Base-by-base conservation (phyloP, 306 rosid genomes). In the Gillenia trifoliata region DNA sequence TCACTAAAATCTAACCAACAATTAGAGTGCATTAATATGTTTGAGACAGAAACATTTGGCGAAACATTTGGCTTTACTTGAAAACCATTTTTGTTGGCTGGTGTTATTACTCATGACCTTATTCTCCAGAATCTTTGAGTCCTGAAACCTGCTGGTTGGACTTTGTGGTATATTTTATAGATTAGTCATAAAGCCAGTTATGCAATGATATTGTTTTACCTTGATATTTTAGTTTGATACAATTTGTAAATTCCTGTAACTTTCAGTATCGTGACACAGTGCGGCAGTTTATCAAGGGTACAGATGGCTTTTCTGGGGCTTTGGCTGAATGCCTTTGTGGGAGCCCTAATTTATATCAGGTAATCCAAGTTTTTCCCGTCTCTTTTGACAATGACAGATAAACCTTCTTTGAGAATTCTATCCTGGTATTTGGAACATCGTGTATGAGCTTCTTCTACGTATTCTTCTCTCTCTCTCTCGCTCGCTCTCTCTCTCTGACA, bases 291-390 rank as follows among this genome's bases (percentile, higher is more conserved):
- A 87, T 94, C 82, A 92, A 94, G 86, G 98, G 98, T 30, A 91
- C 97, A 49, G 86, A 82, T 86, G 98, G 96, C 68, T 90, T 91
- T 87, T 85, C 97, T 54, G 98, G 98, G 81, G 93, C 92, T 76
- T 87, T 91, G 79, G 97, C 98, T 38, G 84, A 90, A 85, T 91
- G 93, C 85, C 91, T 94, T 72, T 94, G 98, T 73, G 98, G 98
- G 77, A 90, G 97, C 80, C 97, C 98, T 76, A 94, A 90, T 77
- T 78, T 91, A 77, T 94, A 94, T 83, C 95, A 92, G 98, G 98
- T 93, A 82, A 74, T 62, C 63, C 31, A 28, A 55, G 74, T 66
- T 75, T 65, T 74, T 33, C 36, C 61, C 6, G 15, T 66, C 60
- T 23, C n/a, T 76, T 33, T 66, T 41, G 40, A 61, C 40, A 0